A percentile compares a stretch with the other conserved stretches of the same genome.
Evolutionary conservation across 2,329 filamentous ascomycete genomes (phyloP).

Genomic region (Colletotrichum destructivum): DNA sequence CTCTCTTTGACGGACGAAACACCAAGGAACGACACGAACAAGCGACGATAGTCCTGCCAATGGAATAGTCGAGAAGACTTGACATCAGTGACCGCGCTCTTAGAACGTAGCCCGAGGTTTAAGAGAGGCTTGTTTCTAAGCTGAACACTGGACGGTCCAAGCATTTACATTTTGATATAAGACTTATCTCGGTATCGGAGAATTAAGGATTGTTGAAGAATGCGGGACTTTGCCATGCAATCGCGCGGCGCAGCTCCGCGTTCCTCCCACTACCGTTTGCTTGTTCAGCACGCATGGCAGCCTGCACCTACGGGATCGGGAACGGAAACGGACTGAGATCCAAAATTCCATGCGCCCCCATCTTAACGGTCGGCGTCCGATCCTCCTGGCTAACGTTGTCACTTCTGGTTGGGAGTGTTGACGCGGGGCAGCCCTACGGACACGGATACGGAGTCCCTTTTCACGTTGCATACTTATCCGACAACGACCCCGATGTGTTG

Average conservation of each 20-base stretch:
- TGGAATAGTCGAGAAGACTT: background rate
- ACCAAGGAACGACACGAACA: background rate
- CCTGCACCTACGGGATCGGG: constrained; percentile 9
- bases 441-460: constrained; percentile 25
- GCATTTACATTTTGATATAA: too few relatives aligned
- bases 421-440: constrained; percentile 22
- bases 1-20: background rate
- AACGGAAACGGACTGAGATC: constrained; percentile 26
- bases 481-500: background rate
- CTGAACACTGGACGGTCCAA: background rate
- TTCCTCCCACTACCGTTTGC: background rate
- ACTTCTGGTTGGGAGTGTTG: background rate
- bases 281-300: too few relatives aligned
- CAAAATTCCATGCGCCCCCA: background rate
- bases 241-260: background rate
- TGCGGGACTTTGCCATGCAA: background rate
- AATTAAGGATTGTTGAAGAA: constrained; percentile 5
- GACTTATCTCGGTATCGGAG: background rate
- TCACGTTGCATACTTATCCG: constrained; percentile 18
- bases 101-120: background rate
- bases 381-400: background rate
- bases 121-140: too few relatives aligned
- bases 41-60: background rate
- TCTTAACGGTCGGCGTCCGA: constrained; percentile 5
- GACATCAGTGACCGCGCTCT: background rate